Evolutionary conservation across 495 filamentous ascomycete genomes (phyloP), one percentile per base, ranked within the genome.

Genomic region (Daldinia decipiens): DNA sequence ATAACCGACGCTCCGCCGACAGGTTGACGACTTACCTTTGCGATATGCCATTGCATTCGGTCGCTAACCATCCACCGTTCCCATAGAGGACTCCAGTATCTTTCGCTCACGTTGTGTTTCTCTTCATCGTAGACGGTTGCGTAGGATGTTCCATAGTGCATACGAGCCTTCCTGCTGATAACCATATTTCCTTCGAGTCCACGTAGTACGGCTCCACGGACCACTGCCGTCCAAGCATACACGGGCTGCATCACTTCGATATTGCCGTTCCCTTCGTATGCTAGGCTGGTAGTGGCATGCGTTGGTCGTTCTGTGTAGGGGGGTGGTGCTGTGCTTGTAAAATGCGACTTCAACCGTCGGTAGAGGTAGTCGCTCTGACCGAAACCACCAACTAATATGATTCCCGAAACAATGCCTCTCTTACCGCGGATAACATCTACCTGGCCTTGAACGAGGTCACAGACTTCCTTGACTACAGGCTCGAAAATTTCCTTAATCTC

Each of bases 21-120:
- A 31, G 45, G 32, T 31, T 5, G 6, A 56, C 4, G 15, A 75
- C 82, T 73, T 66, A 90, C 89, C 82, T 90, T 91, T 11, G 87
- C 86, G 76, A 91, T 91, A 79, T 92, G 90, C 90, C 90, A 93
- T 72, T 92, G 89, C 90, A 93, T 92, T 53, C 90, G 83, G 78
- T 93, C 90, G 60, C 83, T 87, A 15, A 93, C 89, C 90, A 93
- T 93, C 90, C 90, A 93, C 32, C 90, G 76, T 78, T 93, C 90
- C 90, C 90, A 93, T 38, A 93, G 70, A 12, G 90, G 90, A 62
- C 84, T 87, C 90, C 90, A 93, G 71, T 93, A 93, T 39, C 90
- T 77, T 67, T 93, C 90, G 31, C 77, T 82, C 6, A 91, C 84
- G 15, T 84, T 82, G 74, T 93, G 90, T 65, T 88, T 90, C 59